These are phyloP conservation scores for Rhizopogon vinicolor DNA, from an alignment of 768 basidiomycete genomes.

Conservation along the genomic window DNA sequence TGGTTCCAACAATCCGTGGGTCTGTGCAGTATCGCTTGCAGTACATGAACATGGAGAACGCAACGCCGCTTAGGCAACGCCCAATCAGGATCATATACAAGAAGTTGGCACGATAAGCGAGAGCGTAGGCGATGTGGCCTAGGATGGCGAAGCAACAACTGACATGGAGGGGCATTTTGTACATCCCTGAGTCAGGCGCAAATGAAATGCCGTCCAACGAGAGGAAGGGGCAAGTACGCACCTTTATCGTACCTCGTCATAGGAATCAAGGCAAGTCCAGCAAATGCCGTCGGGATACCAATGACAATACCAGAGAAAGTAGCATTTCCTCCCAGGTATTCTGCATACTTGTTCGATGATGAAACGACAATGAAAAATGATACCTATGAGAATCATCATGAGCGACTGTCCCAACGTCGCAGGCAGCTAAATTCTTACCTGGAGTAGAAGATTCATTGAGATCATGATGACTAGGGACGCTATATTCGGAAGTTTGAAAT, in stretches of 20 bases:
- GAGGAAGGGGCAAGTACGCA: slow-evolving; percentile 12
- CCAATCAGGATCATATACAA: slow-evolving; percentile 31
- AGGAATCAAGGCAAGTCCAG: slow-evolving; percentile 54
- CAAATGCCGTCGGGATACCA: slow-evolving; percentile 63
- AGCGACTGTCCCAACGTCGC: too few relatives aligned
- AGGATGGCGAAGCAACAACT: slow-evolving; percentile 48
- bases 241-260: slow-evolving; percentile 55
- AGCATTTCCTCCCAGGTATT: slow-evolving; percentile 59
- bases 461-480: too few relatives aligned
- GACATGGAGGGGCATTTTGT: slow-evolving; percentile 51
- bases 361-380: slow-evolving; percentile 70
- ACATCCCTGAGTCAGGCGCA: slow-evolving; percentile 35
- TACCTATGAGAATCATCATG: slow-evolving; percentile 31
- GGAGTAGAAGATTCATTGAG: too few relatives aligned
- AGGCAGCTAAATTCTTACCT: too few relatives aligned
- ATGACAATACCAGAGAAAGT: slow-evolving; percentile 65
- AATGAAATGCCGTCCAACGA: background rate
- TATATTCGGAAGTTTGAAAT: too few relatives aligned
- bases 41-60: slow-evolving; percentile 65
- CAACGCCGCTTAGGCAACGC: slow-evolving; percentile 59
- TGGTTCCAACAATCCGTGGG: slow-evolving; percentile 59
- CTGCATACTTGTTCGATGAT: slow-evolving; percentile 59
- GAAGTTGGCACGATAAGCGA: too few relatives aligned
- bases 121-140: slow-evolving; percentile 31
- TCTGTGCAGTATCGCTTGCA: slow-evolving; percentile 21